Evolutionary conservation across 169 alveolate species (phyloP), one percentile per base, ranked within the genome.

Genomic region (Cryptosporidium viatorum): DNA sequence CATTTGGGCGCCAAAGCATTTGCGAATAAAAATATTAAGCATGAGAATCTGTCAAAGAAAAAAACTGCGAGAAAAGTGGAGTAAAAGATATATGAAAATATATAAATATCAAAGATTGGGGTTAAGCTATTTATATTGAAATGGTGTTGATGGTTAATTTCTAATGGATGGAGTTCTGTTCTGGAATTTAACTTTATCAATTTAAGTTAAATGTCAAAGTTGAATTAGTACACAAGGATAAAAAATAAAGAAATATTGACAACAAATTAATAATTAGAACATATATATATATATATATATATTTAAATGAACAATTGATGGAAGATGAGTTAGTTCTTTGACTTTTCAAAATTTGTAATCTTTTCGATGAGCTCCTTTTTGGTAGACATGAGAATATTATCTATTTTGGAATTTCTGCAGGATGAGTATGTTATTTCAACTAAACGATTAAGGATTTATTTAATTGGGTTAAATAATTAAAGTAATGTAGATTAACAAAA

Each of bases 321-420:
- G 55, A 21, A 10, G 60, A 18, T 21, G 7, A 5, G 37, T 21
- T 18, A 33, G 7, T 39, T 23, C 7, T 70, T 31, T 6, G 33
- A 21, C 68, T 73, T 21, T 29, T 73, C 86, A 2, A 73, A 52
- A 10, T 58, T 35, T 33, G 48, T 52, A 51, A 73, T 73, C 1
- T 73, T 45, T 10, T 73, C 86, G 29, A 41, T 21, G 9, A 73
- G 43, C 29, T 73, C 86, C 35, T 55, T 73, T 43, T 58, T 73
- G 2, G 70, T 41, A 0, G 86, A 73, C n/a, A 31, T 73, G 51
- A 73, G 70, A 35, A 73, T 73, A 59, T 73, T 73, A 33, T 73
- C 86, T n/a, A 73, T 73, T 23, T 73, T 73, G 3, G 86, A 55
- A 26, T 73, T 51, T 59, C 48, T 59, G 12, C 23, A 39, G 18